These are phyloP conservation scores for Trypanosomatidae sp. DNA, from an alignment of 208 protist genomes.

Conservation along the genomic window DNA sequence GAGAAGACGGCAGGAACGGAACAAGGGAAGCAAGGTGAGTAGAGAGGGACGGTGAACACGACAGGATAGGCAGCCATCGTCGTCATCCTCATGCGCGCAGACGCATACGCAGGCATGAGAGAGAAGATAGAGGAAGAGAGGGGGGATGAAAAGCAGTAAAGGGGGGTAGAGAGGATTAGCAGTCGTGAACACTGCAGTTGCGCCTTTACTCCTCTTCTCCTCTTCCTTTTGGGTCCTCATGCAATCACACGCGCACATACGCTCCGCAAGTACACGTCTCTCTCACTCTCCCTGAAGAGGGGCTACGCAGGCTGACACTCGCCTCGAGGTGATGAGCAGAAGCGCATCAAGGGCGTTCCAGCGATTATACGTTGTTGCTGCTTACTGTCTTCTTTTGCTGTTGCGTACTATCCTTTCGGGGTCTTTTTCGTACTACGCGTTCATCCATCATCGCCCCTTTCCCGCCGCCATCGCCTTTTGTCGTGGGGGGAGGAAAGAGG, in stretches of 20 bases:
- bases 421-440: neutral
- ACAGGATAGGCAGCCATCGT: neutral
- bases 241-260: neutral
- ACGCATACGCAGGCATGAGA: neutral
- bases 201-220: neutral
- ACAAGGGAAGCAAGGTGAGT: neutral
- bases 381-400: neutral
- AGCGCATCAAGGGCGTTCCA: neutral
- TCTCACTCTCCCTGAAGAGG: neutral
- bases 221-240: neutral
- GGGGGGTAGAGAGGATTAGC: neutral
- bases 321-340: neutral
- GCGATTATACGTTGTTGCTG: neutral
- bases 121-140: too few species aligned
- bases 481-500: neutral
- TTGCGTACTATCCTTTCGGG: neutral
- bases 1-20: neutral
- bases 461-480: neutral
- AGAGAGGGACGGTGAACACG: neutral
- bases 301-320: neutral
- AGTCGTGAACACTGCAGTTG: neutral
- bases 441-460: neutral
- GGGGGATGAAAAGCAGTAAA: neutral
- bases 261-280: neutral
- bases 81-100: neutral